Percentiles rank a stretch among this genome's conserved stretches.
Evolutionary conservation across 768 basidiomycete genomes (phyloP).

Genomic region (Postia placenta): DNA sequence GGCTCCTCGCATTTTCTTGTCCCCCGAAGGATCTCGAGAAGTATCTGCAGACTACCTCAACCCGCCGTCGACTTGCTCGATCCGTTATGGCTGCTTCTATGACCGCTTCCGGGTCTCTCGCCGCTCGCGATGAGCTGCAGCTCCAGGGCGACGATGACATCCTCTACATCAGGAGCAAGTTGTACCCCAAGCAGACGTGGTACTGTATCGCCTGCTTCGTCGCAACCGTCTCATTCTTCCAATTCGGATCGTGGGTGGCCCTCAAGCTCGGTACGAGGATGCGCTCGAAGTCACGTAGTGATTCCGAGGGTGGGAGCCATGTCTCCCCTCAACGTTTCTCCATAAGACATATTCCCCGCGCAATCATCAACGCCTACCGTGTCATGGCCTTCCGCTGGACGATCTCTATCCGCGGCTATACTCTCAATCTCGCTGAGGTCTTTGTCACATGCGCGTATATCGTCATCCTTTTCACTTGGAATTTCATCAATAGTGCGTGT

Average conservation of each 20-base stretch:
- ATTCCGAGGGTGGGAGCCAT: constrained; percentile 5
- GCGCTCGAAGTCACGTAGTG: neutral
- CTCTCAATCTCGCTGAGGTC: constrained; percentile 32
- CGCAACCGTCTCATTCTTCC: constrained; percentile 31
- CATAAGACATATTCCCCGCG: constrained; percentile 16
- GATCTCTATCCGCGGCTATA: constrained; percentile 26
- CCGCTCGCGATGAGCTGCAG: no score
- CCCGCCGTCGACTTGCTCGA: neutral
- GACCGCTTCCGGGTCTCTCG: neutral
- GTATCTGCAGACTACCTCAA: neutral
- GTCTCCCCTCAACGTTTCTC: constrained; percentile 8
- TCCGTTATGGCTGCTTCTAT: neutral
- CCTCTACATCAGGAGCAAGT: neutral
- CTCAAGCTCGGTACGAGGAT: constrained; percentile 1
- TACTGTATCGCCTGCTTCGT: constrained; percentile 39
- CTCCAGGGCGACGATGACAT: neutral
- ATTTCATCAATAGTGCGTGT: constrained; percentile 23
- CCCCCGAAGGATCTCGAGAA: neutral
- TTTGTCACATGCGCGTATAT: constrained; percentile 30
- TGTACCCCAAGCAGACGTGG: constrained; percentile 37
- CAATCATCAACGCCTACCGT: constrained; percentile 23
- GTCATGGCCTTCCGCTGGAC: constrained; percentile 26
- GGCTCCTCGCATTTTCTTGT: neutral
- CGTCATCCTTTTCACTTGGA: constrained; percentile 23
- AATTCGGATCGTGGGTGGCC: constrained; percentile 21